Evolutionary conservation across 345 rosid genomes (phyloP).

Genomic region (Crucihimalaya himalaica): DNA sequence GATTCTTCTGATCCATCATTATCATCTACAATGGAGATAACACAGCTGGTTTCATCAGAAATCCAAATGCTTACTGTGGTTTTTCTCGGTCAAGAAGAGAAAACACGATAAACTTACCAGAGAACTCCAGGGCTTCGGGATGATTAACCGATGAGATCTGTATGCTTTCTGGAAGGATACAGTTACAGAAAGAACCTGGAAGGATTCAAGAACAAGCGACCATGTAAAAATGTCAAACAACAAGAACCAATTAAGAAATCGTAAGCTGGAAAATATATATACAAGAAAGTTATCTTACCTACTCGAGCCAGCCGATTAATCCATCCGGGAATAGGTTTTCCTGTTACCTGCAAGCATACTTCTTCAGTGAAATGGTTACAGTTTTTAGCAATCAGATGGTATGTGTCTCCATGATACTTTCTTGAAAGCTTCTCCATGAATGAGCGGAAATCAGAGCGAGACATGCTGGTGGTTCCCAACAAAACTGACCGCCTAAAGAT

Average conservation of each 20-base stretch:
- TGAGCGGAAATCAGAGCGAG: conserved; percentile 67
- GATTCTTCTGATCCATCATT: conserved; percentile 69
- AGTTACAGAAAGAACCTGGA: conserved; percentile 90
- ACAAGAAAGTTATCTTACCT: conserved; percentile 53
- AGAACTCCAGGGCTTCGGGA: conserved; percentile 65
- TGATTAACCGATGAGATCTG: conserved; percentile 73
- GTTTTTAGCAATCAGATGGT: conserved; percentile 92
- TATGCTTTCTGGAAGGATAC: conserved; percentile 88
- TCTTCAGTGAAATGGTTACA: conserved; percentile 96
- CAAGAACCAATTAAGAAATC: not conserved
- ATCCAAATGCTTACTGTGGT: not conserved
- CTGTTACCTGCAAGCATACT: conserved; percentile 69
- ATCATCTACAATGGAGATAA: conserved; percentile 32
- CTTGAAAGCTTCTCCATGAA: conserved; percentile 80
- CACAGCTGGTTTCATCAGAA: conserved; percentile 7
- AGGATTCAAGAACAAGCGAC: conserved; percentile 31
- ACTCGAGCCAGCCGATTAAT: conserved; percentile 86
- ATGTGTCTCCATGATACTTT: conserved; percentile 81
- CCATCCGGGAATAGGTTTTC: conserved; percentile 97
- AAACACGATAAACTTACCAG: conserved; percentile 48
- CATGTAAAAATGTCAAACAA: conserved; percentile 11
- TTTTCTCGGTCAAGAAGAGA: not conserved
- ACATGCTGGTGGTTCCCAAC: conserved; percentile 72
- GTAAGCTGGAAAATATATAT: not conserved
- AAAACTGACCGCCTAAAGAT: conserved; percentile 78